These are phyloP conservation scores for Lachnellula occidentalis DNA, from an alignment of 2,329 filamentous ascomycete genomes.

Conservation along the genomic window DNA sequence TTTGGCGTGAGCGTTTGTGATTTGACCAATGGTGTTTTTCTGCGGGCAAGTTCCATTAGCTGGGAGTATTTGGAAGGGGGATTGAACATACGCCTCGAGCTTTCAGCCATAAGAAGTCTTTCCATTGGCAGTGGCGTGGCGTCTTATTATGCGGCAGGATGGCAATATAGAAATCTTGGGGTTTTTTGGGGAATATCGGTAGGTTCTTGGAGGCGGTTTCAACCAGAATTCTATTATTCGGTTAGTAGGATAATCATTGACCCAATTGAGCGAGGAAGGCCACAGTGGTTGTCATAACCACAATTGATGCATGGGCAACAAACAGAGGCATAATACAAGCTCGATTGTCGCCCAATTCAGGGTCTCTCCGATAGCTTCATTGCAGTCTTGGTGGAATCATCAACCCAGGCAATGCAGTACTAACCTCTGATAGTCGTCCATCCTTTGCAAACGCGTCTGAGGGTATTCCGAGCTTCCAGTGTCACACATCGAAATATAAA, in stretches of 20 bases:
- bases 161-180: constrained; percentile 9
- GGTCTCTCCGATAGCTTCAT: too few species aligned
- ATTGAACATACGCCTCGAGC: constrained; percentile 5
- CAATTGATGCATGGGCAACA: too few species aligned
- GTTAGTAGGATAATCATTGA: not conserved
- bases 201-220: constrained; percentile 7
- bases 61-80: not conserved
- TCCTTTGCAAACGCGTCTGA: not conserved
- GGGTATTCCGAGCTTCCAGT: too few species aligned
- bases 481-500: too few species aligned
- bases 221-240: constrained; percentile 3
- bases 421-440: not conserved
- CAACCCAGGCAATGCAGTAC: not conserved
- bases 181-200: constrained; percentile 5
- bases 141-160: constrained; percentile 7
- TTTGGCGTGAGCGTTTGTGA: constrained; percentile 1
- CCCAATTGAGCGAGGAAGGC: not conserved
- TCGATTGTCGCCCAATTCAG: too few species aligned
- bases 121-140: constrained; percentile 2
- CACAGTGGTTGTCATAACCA: too few species aligned
- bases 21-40: constrained; percentile 9
- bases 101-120: constrained; percentile 13
- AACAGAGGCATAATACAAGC: too few species aligned
- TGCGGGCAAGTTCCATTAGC: not conserved
- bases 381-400: too few species aligned